Evolutionary conservation across 345 rosid genomes (phyloP).

Genomic region (Turritis glabra): DNA sequence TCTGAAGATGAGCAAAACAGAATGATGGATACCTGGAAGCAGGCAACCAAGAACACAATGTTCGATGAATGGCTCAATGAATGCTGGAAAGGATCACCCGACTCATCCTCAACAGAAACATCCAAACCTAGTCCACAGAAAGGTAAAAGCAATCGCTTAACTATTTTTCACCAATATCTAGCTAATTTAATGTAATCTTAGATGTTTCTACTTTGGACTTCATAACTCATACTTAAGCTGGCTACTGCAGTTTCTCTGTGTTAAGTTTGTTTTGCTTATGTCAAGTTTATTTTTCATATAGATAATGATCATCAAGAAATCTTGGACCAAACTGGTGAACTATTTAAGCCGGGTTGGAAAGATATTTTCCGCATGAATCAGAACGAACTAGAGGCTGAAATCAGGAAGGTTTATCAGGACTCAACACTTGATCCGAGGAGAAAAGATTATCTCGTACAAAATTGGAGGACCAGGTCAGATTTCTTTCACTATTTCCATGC

Average conservation of each 20-base stretch:
- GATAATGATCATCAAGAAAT: slow-evolving; percentile 59
- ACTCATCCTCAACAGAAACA: slow-evolving; percentile 51
- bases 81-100: slow-evolving; percentile 63
- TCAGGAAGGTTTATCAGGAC: slow-evolving; percentile 84
- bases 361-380: slow-evolving; percentile 95
- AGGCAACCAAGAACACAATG: slow-evolving; percentile 93
- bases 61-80: slow-evolving; percentile 92
- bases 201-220: slow-evolving; percentile 9
- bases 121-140: slow-evolving; percentile 48
- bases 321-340: slow-evolving; percentile 64
- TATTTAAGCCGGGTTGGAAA: slow-evolving; percentile 97
- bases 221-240: slow-evolving; percentile 20
- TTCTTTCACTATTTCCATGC: slow-evolving; percentile 55
- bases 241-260: slow-evolving; percentile 11
- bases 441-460: slow-evolving; percentile 80
- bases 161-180: background rate
- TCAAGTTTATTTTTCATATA: slow-evolving; percentile 32
- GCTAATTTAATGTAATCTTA: slow-evolving; percentile 13
- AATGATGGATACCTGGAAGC: slow-evolving; percentile 97
- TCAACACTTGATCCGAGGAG: slow-evolving; percentile 90
- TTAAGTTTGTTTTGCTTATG: slow-evolving; percentile 28
- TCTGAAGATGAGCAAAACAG: slow-evolving; percentile 84
- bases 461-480: slow-evolving; percentile 76
- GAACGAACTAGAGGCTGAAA: slow-evolving; percentile 88
- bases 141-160: slow-evolving; percentile 44